These are phyloP conservation scores for Suhomyces yuchorum DNA, from an alignment of 1,139 yeast species.

Conservation along the genomic window DNA sequence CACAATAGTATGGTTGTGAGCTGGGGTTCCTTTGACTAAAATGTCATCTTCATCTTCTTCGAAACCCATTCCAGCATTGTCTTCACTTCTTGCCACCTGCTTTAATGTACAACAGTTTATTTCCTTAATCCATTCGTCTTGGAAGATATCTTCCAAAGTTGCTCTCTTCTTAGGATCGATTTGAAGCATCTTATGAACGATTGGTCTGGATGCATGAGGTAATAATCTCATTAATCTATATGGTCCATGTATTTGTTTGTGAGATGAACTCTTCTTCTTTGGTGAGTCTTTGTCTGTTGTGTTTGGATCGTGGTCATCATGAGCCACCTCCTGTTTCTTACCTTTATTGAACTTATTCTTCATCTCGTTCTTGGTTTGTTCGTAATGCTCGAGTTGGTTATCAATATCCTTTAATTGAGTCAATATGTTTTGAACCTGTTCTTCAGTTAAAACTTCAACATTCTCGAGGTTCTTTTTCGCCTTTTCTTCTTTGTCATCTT, in stretches of 20 bases:
- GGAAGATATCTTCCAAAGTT: conserved; percentile 62
- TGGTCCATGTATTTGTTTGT: conserved; percentile 70
- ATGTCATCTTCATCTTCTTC: conserved; percentile 46
- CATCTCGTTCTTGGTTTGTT: conserved; percentile 37
- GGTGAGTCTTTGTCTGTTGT: conserved; percentile 15
- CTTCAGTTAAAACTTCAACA: conserved; percentile 37
- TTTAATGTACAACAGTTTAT: conserved; percentile 52
- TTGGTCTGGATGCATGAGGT: conserved; percentile 83
- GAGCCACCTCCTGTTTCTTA: conserved; percentile 14
- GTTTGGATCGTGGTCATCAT: conserved; percentile 1
- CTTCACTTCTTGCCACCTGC: conserved; percentile 26
- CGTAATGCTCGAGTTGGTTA: conserved; percentile 40
- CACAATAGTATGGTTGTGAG: conserved; percentile 46
- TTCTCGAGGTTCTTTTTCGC: conserved; percentile 18
- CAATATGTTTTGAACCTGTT: conserved; percentile 35
- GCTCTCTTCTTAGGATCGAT: conserved; percentile 72
- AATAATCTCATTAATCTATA: conserved; percentile 82
- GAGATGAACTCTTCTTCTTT: conserved; percentile 35
- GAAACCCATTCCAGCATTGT: conserved; percentile 27
- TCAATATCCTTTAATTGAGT: conserved; percentile 42
- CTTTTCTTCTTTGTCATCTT: conserved; percentile 13
- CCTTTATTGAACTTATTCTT: conserved; percentile 34
- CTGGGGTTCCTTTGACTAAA: conserved; percentile 41
- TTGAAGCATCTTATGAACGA: conserved; percentile 72
- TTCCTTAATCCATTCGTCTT: conserved; percentile 71